These are phyloP conservation scores for Phaffia rhodozyma DNA, from an alignment of 1,284 basidiomycete genomes.

Conservation along the genomic window DNA sequence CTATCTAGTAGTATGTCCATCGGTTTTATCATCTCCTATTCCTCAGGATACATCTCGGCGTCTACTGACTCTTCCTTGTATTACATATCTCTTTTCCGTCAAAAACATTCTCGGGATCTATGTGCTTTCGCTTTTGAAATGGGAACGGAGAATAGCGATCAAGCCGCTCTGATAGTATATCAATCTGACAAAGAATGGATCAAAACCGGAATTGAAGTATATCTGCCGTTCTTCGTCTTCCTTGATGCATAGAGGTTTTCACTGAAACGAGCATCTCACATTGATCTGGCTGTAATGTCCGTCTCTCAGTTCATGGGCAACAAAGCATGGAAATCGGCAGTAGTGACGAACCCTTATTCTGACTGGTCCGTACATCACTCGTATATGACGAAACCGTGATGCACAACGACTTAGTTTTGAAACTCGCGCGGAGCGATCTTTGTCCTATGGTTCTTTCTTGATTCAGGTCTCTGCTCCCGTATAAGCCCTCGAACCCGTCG, in stretches of 20 bases:
- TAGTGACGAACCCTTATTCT: constrained; percentile 3
- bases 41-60: too few relatives aligned
- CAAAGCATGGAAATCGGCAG: constrained; percentile 9
- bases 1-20: too few relatives aligned
- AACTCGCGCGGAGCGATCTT: not conserved
- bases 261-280: too few relatives aligned
- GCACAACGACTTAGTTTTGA: not conserved
- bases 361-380: constrained; percentile 1
- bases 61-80: not conserved
- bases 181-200: constrained; percentile 3
- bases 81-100: not conserved
- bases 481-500: too few relatives aligned
- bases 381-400: too few relatives aligned
- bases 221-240: not conserved
- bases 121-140: too few relatives aligned
- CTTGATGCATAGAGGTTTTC: not conserved
- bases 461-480: not conserved
- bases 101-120: too few relatives aligned
- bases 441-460: not conserved
- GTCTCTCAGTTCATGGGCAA: not conserved
- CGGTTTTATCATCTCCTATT: too few relatives aligned
- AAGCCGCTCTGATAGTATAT: constrained; percentile 8
- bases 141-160: not conserved
- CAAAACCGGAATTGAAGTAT: constrained; percentile 10
- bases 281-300: not conserved